Evolutionary conservation across 2,329 filamentous ascomycete genomes (phyloP), one percentile per base, ranked within the genome.

Genomic region (Cordyceps farinosa): DNA sequence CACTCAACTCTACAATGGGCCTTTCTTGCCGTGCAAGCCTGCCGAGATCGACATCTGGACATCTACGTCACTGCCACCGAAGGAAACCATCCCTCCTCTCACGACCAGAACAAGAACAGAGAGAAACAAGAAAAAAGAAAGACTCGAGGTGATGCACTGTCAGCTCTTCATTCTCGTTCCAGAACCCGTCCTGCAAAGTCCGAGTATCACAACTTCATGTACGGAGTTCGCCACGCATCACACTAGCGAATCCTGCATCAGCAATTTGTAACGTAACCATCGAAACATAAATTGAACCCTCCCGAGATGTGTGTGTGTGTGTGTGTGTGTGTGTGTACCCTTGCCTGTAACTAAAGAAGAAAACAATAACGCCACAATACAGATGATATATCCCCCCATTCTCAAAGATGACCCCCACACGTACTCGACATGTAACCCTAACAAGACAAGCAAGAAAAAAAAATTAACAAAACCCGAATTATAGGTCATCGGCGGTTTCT

Each of bases 221-320:
- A 36, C 42, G 11, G 11, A n/a, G 5, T 27, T 27, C 40, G 27
- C 29, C 29, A 34, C 48, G 22, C 13, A 10, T 10, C 58, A 30
- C 58, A 29, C 45, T 29, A 44, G 34, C 58, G 58, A 53, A 61
- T 61, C 29, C 48, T 36, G 30, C 48, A 44, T 44, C 40, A n/a
- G 48, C 38, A 32, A 53, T 53, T 54, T 61, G 58, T 47, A 61
- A 61, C 58, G 58, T 61, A 61, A 53, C 58, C 47, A 42, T 53
- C n/a, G 38, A 58, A 48, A 30, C 15, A 30, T 52, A 34, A 45
- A 54, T 53, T 53, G 58, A 52, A 42, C 17, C 47, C 47, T 22
- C 47, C 36, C 3, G 15, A 60, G 10, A 52, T 32, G 57, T n/a
- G 8, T 52, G 40, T 22, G 22, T 22, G 8, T 52, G 40, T 32